phyloP scores from a whole-genome alignment of 495 filamentous ascomycete species.

The Trypethelium eluteriae region DNA sequence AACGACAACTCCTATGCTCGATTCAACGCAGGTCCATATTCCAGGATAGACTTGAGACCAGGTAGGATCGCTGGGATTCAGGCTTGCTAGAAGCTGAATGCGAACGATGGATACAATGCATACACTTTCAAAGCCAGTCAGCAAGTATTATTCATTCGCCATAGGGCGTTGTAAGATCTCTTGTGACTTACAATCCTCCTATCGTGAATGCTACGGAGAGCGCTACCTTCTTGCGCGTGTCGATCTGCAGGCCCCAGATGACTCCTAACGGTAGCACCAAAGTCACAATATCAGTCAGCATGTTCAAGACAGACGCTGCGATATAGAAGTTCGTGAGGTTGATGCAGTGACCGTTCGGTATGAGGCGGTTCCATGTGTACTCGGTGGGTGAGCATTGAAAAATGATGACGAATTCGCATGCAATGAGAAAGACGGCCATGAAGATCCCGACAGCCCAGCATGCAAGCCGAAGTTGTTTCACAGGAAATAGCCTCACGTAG shows the following conservation, averaged over 20 bases:
- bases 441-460: constrained; percentile 30
- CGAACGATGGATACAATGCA: constrained; percentile 8
- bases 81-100: constrained; percentile 3
- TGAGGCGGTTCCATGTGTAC: constrained; percentile 20
- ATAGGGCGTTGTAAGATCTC: not conserved
- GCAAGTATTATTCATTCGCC: not conserved
- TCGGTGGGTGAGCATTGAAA: constrained; percentile 42
- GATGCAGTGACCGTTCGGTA: constrained; percentile 2
- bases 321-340: not conserved
- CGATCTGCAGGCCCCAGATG: constrained; percentile 16
- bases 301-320: not conserved
- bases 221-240: constrained; percentile 17
- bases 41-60: constrained; percentile 7
- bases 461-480: constrained; percentile 8
- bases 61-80: not conserved
- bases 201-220: constrained; percentile 4
- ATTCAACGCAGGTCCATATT: constrained; percentile 25
- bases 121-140: not conserved
- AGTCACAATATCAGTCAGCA: constrained; percentile 15
- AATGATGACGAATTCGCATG: constrained; percentile 34
- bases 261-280: constrained; percentile 19
- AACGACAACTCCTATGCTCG: constrained; percentile 21
- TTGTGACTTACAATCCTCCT: constrained; percentile 7
- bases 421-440: constrained; percentile 35
- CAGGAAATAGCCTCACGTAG: constrained; percentile 4